phyloP scores from a whole-genome alignment of 192 early-diverging fungal species.

The Coemansia guatemalensis region DNA sequence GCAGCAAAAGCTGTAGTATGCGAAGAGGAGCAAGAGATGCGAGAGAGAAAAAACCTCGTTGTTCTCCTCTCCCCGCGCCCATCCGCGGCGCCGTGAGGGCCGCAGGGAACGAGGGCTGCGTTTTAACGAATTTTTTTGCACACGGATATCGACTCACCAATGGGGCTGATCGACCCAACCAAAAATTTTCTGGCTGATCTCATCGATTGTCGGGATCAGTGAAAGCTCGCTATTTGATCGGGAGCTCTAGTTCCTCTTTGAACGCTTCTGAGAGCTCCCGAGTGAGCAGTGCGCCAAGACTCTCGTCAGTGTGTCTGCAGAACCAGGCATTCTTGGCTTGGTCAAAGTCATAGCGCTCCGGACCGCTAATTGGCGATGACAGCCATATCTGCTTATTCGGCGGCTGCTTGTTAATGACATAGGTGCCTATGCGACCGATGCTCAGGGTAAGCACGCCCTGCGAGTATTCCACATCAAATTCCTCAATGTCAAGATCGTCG shows the following conservation, averaged over 20 bases:
- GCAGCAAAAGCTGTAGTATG: too few relatives aligned
- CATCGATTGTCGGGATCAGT: too few relatives aligned
- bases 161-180: too few relatives aligned
- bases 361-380: slow-evolving; percentile 87
- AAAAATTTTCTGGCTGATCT: too few relatives aligned
- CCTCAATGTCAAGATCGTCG: slow-evolving; percentile 65
- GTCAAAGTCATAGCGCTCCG: slow-evolving; percentile 83
- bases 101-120: too few relatives aligned
- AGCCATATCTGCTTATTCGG: slow-evolving; percentile 98
- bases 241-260: slow-evolving; percentile 47
- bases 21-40: too few relatives aligned
- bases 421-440: slow-evolving; percentile 77
- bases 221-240: slow-evolving; percentile 30
- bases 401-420: slow-evolving; percentile 98
- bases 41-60: too few relatives aligned
- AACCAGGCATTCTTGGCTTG: slow-evolving; percentile 64
- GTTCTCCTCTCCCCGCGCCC: too few relatives aligned
- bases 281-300: slow-evolving; percentile 66
- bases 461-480: slow-evolving; percentile 80
- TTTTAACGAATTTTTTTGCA: too few relatives aligned
- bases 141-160: too few relatives aligned
- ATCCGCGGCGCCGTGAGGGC: too few relatives aligned
- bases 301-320: slow-evolving; percentile 68
- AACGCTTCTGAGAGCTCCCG: slow-evolving; percentile 64
- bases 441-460: slow-evolving; percentile 87